Base-by-base conservation (phyloP, 768 basidiomycete genomes). In the Mycena polygramma region DNA sequence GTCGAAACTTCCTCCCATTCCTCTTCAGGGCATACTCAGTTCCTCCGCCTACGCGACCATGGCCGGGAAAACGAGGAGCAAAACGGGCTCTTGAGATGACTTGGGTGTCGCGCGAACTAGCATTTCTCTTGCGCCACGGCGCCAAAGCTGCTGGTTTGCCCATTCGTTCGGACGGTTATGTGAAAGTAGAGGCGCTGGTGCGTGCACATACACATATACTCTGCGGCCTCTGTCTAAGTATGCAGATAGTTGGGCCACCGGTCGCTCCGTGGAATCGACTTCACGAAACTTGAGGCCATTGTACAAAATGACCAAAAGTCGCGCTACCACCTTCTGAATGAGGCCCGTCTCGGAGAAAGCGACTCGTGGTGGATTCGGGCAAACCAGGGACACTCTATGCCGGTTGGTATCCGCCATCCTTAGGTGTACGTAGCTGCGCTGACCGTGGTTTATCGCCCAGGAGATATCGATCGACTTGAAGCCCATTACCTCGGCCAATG, bases 321-420 rank as follows among this genome's bases (percentile, higher is more conserved):
- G 53, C 82, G 88, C 53, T 89, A 83, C 73, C 80, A 82, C 74
- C 80, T 87, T 64, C 15, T 83, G 10, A 70, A 79, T 26, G 88
- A 89, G 66, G 77, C 86, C 26, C n/a, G 19, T 11, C 77, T 82
- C 14, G 60, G 69, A 15, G 58, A 74, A 43, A 73, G 52, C 26
- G 53, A 73, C 49, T 45, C 82, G 22, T 89, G 89, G 89, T 91
- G 88, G 88, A 91, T 92, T 72, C 81, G 90, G 7, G 92, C 92
- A 17, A 92, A 91, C 72, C 91, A 92, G 75, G 91, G 59, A 8
- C 45, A 60, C 59, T 60, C 90, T 0, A 76, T 92, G 67, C 79
- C 86, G 81, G 91, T 88, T 63, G 36, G 81, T 72, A 4, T 9
- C 37, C 5, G 30, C 4, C 6, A 15, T 19, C 45, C 4, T 19